Base-by-base conservation (phyloP, 2,329 filamentous ascomycete species). In the Stagonosporopsis tanaceti region DNA sequence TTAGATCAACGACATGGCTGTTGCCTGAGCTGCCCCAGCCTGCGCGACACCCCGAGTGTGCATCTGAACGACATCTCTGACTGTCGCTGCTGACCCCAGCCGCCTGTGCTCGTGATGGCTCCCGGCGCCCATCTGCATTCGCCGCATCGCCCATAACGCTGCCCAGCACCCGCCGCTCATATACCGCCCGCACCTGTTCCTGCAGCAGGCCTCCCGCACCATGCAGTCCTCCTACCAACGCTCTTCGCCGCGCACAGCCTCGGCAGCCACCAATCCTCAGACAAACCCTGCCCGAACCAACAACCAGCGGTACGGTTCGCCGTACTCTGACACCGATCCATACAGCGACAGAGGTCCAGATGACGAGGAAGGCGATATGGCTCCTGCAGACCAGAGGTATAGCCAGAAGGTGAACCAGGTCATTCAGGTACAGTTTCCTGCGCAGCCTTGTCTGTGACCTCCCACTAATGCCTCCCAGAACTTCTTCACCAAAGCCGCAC, bases 201-300 rank as follows among this genome's bases (percentile, higher is more conserved):
- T 63, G 61, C 61, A 62, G 64, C 64, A 66, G 57, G 50, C 62
- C 64, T 61, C 62, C 65, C 64, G 53, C 69, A 81, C 73, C 68
- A 97, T 97, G 93, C 93, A 97, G 85, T 93, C 67, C 45, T 91
- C 67, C 47, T 91, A 93, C 79, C 89, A 91, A 68, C 88, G 93
- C 69, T 85, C 88, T 61, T 85, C 89, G 65, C 89, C 90, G 64
- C 85, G 88, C 76, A 85, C 87, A 70, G 85, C 89, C 60, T 92
- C 91, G 61, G 88, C 92, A 61, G 88, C 89, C 68, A 87, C 85
- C 69, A 89, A 89, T 46, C 85, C 89, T 50, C 86, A 89, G 74
- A 88, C 90, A 59, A 92, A 91, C 70, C 86, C 89, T 68, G 82
- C 86, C 61, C 85, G 91, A 59, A 80, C 79, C 30, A 92, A 92